Percentiles rank a stretch among this genome's conserved stretches.
These are phyloP conservation scores for Pleodorina starrii DNA, from an alignment of 139 green algal species.

Conservation along the genomic window DNA sequence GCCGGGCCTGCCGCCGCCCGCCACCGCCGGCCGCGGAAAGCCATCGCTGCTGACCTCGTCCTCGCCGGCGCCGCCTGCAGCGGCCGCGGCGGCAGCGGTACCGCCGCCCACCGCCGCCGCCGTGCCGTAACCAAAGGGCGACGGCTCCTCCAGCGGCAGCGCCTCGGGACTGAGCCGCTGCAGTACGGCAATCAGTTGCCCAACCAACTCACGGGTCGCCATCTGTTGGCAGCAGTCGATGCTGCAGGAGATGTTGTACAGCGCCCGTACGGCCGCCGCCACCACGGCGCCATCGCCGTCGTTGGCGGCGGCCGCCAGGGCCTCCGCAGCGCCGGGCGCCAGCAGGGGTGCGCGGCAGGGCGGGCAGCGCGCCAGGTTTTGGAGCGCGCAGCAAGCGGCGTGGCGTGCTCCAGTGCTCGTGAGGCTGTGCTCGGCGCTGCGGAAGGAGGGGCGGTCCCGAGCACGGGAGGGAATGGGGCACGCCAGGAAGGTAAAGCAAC, in stretches of 20 bases:
- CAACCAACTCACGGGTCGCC: neutral
- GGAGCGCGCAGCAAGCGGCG: neutral
- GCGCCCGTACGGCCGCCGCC: neutral
- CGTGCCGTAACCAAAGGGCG: neutral
- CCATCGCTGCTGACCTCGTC: neutral
- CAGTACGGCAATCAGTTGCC: neutral
- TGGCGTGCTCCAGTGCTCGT: neutral
- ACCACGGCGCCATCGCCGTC: neutral
- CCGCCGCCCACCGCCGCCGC: neutral
- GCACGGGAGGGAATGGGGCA: no score
- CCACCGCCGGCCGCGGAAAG: neutral
- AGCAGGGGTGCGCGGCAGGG: neutral
- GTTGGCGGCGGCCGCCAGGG: neutral
- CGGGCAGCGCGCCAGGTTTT: neutral
- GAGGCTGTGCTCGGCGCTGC: neutral
- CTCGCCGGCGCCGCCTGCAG: no score
- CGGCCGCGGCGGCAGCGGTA: no score
- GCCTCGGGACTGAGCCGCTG: neutral
- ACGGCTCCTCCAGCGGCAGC: neutral
- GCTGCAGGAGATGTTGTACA: conserved; percentile 1
- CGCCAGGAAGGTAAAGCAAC: no score
- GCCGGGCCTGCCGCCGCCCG: neutral
- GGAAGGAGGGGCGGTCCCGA: neutral
- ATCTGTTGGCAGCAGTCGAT: neutral
- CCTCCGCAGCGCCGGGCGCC: neutral